Conservation (phyloP, 768 basidiomycete species). For the Scleroderma citrinum region DNA sequence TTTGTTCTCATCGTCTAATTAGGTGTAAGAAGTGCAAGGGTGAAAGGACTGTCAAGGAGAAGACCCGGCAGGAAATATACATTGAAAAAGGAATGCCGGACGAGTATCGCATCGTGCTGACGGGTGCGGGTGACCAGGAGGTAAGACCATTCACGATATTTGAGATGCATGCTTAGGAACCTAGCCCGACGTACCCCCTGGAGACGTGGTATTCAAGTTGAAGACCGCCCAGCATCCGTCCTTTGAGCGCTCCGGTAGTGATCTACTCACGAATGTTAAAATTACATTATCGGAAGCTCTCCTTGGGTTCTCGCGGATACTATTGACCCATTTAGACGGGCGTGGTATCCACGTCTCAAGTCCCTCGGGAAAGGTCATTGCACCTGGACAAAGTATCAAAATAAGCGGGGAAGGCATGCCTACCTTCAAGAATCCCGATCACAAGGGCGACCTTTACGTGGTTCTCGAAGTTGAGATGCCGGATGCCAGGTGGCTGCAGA, state of each 20-base stretch:
- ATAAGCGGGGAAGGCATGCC: slow-evolving; percentile 91
- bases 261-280: slow-evolving; percentile 72
- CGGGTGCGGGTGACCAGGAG: slow-evolving; percentile 90
- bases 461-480: slow-evolving; percentile 90
- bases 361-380: slow-evolving; percentile 71
- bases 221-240: slow-evolving; percentile 62
- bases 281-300: slow-evolving; percentile 93
- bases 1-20: slow-evolving; percentile 5
- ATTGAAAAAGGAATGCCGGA: slow-evolving; percentile 86
- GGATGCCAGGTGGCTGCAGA: slow-evolving; percentile 64
- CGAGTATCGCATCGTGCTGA: slow-evolving; percentile 76
- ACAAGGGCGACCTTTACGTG: slow-evolving; percentile 78
- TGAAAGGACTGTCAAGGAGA: slow-evolving; percentile 75
- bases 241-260: slow-evolving; percentile 78
- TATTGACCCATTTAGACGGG: slow-evolving; percentile 90
- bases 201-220: slow-evolving; percentile 86
- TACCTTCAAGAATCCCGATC: slow-evolving; percentile 52
- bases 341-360: slow-evolving; percentile 78
- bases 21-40: slow-evolving; percentile 98
- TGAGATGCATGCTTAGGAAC: slow-evolving; percentile 5
- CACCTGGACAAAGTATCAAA: slow-evolving; percentile 66
- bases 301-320: slow-evolving; percentile 88
- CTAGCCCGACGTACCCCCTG: slow-evolving; percentile 81
- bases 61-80: slow-evolving; percentile 81
- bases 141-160: slow-evolving; percentile 33